These are phyloP conservation scores for Plasmodium sp. DNA, from an alignment of 169 alveolate genomes.

Conservation along the genomic window DNA sequence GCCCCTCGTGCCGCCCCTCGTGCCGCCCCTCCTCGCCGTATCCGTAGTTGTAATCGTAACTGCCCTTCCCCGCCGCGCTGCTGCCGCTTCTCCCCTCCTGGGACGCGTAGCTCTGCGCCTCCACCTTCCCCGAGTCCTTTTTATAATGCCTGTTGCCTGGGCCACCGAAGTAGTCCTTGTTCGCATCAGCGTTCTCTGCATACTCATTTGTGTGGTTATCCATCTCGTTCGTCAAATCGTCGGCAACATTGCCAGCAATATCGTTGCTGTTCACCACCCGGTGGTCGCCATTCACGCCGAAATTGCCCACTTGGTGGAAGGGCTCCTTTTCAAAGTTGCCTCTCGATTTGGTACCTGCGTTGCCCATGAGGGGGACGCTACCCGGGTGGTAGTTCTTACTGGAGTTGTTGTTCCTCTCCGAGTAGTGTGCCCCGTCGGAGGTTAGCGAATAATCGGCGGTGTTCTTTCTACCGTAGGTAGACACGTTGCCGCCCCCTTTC, in stretches of 20 bases:
- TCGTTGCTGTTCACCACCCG: neutral
- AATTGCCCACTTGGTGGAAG: neutral
- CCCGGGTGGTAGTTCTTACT: neutral
- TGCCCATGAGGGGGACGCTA: neutral
- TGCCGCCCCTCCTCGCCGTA: neutral
- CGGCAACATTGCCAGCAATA: neutral
- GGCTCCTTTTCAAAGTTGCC: conserved; percentile 19
- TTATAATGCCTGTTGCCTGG: neutral
- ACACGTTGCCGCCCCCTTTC: neutral
- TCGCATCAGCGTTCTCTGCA: neutral
- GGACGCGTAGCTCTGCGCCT: neutral
- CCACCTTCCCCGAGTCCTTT: neutral
- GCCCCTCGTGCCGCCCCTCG: neutral
- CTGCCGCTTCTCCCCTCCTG: neutral
- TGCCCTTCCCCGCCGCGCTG: neutral
- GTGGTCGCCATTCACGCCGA: neutral
- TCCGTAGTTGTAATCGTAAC: neutral
- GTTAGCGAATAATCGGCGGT: neutral
- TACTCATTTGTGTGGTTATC: neutral
- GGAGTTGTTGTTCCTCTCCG: neutral
- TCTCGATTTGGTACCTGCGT: neutral
- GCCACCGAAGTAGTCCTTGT: neutral
- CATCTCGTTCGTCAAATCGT: neutral
- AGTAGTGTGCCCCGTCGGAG: neutral
- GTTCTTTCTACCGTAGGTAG: neutral